Base-by-base conservation (phyloP, 352 stramenopile genomes). In the Thalassiosira exigua region DNA sequence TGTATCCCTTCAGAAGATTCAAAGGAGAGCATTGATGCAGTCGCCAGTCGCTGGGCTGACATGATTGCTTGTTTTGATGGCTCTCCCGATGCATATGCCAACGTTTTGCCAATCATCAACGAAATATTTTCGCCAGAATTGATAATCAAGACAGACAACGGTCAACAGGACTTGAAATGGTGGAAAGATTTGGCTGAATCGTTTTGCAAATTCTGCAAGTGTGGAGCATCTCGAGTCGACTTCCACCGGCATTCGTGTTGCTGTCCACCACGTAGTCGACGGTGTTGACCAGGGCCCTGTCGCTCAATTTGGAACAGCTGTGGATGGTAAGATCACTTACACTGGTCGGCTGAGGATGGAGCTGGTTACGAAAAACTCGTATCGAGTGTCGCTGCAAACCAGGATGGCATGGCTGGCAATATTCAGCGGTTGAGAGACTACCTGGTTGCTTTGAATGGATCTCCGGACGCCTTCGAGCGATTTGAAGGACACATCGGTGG, bases 401-500 rank as follows among this genome's bases (percentile, higher is more conserved):
- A 21, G 50, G 50, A 58, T 32, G 50, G 50, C 24, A 58, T 58
- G 50, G 50, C 24, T 11, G 50, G 50, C 50, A 58, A 58, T 22
- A 58, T 58, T 58, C 50, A 58, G 24, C 50, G 50, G 9, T 32
- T 58, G 50, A 21, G 21, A 54, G 56, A 65, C n/a, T 65, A 65
- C 24, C 56, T 65, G n/a, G 14, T 17, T 7, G 33, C 22, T 7
- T 57, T 65, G 22, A 27, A 65, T 54, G 56, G 56, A 24, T 50
- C 17, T 14, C 22, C 22, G 12, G 33, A 65, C 44, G 56, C 56
- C n/a, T 65, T 51, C 24, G 29, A 54, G 7, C 9, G 33, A 22
- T 59, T 65, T 19, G 33, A 65, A 27, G 14, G 14, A 27, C 56
- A 59, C 24, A 57, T 65, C 56, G 22, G 14, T 14, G 9, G 50